A percentile compares a stretch with the other conserved stretches of the same genome.
phyloP scores from a whole-genome alignment of 768 basidiomycete genomes.

The Mycena vulgaris region DNA sequence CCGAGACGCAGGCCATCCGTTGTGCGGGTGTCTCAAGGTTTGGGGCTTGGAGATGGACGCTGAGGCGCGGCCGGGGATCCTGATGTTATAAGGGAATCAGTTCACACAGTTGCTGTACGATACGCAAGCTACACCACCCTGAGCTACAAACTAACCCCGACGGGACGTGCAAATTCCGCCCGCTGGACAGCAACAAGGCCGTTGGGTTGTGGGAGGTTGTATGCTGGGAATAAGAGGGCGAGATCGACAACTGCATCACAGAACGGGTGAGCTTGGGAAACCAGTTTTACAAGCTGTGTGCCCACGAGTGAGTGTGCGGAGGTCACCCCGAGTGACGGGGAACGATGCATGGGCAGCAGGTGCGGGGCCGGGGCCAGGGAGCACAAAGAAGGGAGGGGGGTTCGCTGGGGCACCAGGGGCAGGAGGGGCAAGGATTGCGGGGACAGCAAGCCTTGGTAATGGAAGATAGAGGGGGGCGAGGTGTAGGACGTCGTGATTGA shows the following conservation, averaged over 20 bases:
- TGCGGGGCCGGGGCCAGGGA: background rate
- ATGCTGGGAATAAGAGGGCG: constrained; percentile 5
- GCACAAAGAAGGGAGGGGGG: constrained; percentile 1
- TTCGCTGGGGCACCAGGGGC: constrained; percentile 12
- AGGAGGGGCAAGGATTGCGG: constrained; percentile 8
- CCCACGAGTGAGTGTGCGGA: constrained; percentile 12
- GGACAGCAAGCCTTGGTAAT: background rate
- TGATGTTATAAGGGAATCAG: too few species aligned
- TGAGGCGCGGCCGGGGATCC: too few species aligned
- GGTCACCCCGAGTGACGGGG: constrained; percentile 6
- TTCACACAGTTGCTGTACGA: too few species aligned
- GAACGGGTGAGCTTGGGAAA: background rate
- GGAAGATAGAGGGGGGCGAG: constrained; percentile 10
- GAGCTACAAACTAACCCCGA: constrained; percentile 12
- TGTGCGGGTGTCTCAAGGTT: too few species aligned
- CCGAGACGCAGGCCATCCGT: too few species aligned
- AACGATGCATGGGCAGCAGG: constrained; percentile 5
- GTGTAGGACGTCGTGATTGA: background rate
- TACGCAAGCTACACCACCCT: background rate
- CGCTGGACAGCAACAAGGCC: constrained; percentile 5
- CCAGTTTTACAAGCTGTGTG: constrained; percentile 3
- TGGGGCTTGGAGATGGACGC: too few species aligned
- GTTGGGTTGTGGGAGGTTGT: constrained; percentile 11
- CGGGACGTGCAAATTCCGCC: constrained; percentile 9
- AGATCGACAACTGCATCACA: constrained; percentile 7